Evolutionary conservation across 75 land plant species (phyloP).

Genomic region (Picea glauca): DNA sequence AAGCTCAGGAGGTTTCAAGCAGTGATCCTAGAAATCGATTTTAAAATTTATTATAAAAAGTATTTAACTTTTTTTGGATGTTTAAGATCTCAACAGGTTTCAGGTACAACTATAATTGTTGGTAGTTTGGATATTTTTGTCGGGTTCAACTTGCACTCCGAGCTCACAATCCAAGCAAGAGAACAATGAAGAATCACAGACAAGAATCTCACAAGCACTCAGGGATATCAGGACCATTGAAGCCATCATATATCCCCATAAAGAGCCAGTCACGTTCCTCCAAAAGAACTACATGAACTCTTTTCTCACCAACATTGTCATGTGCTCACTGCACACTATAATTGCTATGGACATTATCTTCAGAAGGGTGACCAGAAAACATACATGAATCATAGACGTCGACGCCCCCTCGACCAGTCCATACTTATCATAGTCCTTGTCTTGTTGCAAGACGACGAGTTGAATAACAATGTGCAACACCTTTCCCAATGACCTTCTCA

Average conservation of each 20-base stretch:
- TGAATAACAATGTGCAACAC: neutral
- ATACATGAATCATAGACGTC: slow-evolving; percentile 10
- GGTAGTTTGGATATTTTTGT: no score
- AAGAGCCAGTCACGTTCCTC: slow-evolving; percentile 97
- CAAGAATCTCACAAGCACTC: slow-evolving; percentile 36
- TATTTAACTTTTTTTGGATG: no score
- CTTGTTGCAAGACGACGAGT: slow-evolving; percentile 19
- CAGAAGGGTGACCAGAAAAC: slow-evolving; percentile 18
- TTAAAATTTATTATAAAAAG: no score
- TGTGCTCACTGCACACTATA: slow-evolving; percentile 89
- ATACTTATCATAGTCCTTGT: slow-evolving; percentile 7
- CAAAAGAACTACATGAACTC: slow-evolving; percentile 93
- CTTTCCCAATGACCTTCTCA: slow-evolving; percentile 58
- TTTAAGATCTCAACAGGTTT: no score
- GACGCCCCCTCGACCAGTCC: neutral
- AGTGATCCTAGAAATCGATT: no score
- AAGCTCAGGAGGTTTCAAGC: no score
- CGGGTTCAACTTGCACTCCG: no score
- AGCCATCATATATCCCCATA: slow-evolving; percentile 98
- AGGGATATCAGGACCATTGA: slow-evolving; percentile 96
- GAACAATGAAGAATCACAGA: no score
- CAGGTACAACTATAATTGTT: no score
- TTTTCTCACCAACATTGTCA: slow-evolving; percentile 96
- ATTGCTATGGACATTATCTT: slow-evolving; percentile 20
- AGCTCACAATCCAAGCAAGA: no score